These are phyloP conservation scores for Chimonanthus praecox DNA, from an alignment of 164 flowering plant species.

Conservation along the genomic window DNA sequence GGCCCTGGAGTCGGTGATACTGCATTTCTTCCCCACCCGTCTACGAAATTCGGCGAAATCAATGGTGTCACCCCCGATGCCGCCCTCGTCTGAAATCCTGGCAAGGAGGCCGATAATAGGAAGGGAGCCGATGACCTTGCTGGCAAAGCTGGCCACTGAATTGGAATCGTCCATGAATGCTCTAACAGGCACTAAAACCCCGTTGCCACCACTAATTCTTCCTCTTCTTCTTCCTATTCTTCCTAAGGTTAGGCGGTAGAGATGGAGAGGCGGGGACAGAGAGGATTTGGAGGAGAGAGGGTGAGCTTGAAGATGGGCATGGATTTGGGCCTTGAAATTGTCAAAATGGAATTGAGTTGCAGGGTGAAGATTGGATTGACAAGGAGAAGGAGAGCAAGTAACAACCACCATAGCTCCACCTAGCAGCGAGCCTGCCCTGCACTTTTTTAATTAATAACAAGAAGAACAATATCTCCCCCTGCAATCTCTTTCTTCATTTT, in stretches of 20 bases:
- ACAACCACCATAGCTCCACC: conserved; percentile 44
- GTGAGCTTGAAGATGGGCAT: background rate
- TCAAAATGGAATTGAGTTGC: conserved; percentile 9
- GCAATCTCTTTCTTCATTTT: no score
- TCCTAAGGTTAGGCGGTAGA: background rate
- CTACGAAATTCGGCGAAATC: conserved; percentile 94
- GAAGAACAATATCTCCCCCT: no score
- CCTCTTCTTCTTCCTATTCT: background rate
- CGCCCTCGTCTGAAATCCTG: conserved; percentile 85
- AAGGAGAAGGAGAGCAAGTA: conserved; percentile 20
- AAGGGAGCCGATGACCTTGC: conserved; percentile 69
- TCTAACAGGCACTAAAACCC: conserved; percentile 28
- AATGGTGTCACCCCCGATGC: conserved; percentile 71
- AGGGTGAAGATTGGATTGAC: background rate
- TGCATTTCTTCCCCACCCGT: conserved; percentile 80
- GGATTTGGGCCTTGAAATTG: conserved; percentile 5
- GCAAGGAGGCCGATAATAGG: conserved; percentile 79
- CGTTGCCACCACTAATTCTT: conserved; percentile 9
- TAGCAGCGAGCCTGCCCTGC: background rate
- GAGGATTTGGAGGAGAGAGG: conserved; percentile 4
- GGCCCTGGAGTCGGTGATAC: conserved; percentile 69
- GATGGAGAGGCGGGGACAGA: background rate
- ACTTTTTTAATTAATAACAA: no score
- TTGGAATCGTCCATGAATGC: conserved; percentile 77
- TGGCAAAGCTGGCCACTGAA: conserved; percentile 51